Conservation (phyloP, 306 rosid genomes). For the Argentina anserina region DNA sequence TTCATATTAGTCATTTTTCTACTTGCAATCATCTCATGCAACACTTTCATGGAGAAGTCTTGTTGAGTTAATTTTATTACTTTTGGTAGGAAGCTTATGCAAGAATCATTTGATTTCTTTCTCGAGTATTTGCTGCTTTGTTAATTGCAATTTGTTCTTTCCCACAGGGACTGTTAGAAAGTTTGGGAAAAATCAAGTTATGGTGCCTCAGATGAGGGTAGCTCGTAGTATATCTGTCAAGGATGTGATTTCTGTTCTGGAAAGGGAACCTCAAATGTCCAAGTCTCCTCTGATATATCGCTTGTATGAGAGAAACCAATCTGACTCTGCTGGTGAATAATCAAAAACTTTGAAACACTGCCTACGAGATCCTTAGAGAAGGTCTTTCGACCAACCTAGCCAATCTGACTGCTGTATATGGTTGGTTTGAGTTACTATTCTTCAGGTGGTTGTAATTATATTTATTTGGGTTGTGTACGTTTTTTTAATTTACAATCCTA, state of each 20-base stretch:
- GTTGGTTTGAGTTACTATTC: neutral
- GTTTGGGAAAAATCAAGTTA: conserved; percentile 54
- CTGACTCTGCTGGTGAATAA: conserved; percentile 43
- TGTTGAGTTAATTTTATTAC: neutral
- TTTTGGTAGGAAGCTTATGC: neutral
- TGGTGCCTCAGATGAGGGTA: conserved; percentile 42
- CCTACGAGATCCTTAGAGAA: neutral
- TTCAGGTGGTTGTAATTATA: neutral
- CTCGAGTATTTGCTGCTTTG: neutral
- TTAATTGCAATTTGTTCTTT: neutral
- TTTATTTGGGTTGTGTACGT: neutral
- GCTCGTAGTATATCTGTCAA: conserved; percentile 63
- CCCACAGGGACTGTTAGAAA: conserved; percentile 49
- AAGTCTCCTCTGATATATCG: conserved; percentile 61
- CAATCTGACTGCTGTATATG: neutral
- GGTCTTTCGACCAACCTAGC: neutral
- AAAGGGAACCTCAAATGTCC: conserved; percentile 93
- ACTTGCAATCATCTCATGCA: neutral
- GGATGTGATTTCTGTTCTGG: conserved; percentile 84
- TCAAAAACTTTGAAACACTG: neutral
- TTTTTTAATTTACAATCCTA: no score
- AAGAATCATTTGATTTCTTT: neutral
- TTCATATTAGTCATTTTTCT: neutral
- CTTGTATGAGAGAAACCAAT: conserved; percentile 53
- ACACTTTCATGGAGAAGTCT: neutral